A percentile compares a stretch with the other conserved stretches of the same genome.
Conservation (phyloP, 202 grass and related monocot genomes). For the Carex sylvatica region DNA sequence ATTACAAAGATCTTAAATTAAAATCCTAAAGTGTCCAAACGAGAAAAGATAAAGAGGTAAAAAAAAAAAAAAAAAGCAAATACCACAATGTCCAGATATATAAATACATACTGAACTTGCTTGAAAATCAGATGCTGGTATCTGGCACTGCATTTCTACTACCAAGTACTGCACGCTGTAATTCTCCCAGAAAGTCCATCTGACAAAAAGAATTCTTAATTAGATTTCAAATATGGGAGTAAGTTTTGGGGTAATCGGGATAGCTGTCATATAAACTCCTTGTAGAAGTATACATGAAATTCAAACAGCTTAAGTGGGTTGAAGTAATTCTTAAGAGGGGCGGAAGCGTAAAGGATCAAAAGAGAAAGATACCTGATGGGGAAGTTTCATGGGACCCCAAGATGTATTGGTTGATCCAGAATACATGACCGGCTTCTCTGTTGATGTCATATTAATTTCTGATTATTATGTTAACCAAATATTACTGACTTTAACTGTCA, state of each 20-base stretch:
- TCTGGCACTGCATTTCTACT: constrained; percentile 18
- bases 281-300: neutral
- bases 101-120: neutral
- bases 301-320: neutral
- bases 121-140: neutral
- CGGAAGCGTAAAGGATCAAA: neutral
- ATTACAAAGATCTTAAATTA: constrained; percentile 1
- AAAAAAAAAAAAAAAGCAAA: neutral
- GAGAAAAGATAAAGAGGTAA: neutral
- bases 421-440: constrained; percentile 46
- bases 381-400: constrained; percentile 43
- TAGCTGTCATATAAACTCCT: neutral
- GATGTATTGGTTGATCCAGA: constrained; percentile 40
- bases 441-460: constrained; percentile 5
- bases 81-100: neutral
- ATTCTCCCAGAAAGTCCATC: constrained; percentile 47
- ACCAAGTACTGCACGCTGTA: constrained; percentile 20
- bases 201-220: neutral
- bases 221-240: constrained; percentile 15
- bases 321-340: neutral
- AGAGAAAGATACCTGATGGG: constrained; percentile 33
- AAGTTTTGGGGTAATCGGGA: neutral
- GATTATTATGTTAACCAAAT: neutral
- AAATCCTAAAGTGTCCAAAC: neutral
- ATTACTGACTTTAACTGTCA: neutral